A percentile compares a stretch with the other conserved stretches of the same genome.
Evolutionary conservation across 2,329 filamentous ascomycete genomes (phyloP).

Genomic region (Colletotrichum agaves): DNA sequence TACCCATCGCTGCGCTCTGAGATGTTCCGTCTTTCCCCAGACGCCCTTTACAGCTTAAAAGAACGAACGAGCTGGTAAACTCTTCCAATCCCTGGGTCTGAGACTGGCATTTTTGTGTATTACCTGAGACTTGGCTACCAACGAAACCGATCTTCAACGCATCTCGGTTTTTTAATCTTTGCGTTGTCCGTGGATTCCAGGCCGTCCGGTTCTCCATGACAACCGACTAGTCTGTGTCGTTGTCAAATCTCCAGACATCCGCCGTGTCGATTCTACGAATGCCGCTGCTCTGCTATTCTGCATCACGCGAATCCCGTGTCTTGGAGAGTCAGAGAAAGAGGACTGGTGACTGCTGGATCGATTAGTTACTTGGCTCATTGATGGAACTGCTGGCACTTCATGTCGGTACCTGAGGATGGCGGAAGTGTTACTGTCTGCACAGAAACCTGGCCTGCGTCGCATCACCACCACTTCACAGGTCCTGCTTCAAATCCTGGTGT

Average conservation of each 20-base stretch:
- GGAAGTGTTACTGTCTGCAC: slow-evolving; percentile 4
- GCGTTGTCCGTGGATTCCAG: slow-evolving; percentile 7
- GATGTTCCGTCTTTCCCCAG: background rate
- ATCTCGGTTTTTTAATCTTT: background rate
- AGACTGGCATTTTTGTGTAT: background rate
- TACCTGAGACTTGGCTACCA: slow-evolving; percentile 1
- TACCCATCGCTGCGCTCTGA: background rate
- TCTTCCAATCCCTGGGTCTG: slow-evolving; percentile 3
- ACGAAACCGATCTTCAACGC: background rate
- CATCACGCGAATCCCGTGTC: slow-evolving; percentile 14
- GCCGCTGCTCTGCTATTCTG: background rate
- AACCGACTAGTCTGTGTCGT: background rate
- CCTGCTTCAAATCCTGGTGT: no score
- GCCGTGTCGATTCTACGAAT: slow-evolving; percentile 1
- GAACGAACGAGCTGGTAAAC: background rate
- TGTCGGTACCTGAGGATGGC: background rate
- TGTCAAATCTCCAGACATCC: slow-evolving; percentile 1
- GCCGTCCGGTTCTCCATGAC: background rate
- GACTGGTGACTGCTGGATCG: no score
- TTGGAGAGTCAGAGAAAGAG: background rate
- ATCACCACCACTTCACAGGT: background rate
- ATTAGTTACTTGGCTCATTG: no score
- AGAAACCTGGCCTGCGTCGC: background rate
- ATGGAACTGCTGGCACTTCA: background rate
- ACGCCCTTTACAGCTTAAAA: background rate